Conservation (phyloP, 129 eudicot genomes). For the Solidago caesia region DNA sequence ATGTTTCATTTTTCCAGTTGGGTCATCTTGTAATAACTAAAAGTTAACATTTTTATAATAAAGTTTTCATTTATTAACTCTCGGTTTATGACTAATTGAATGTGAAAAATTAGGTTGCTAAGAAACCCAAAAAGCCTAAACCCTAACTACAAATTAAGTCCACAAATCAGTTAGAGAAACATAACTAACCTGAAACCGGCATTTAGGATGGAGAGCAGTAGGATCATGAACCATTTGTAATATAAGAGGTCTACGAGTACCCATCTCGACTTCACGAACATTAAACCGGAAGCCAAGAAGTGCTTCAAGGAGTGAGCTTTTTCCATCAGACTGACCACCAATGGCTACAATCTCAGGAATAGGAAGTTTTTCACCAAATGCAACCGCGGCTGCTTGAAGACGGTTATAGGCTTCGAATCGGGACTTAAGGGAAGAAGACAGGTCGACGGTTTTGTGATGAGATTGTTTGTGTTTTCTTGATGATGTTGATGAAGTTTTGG, state of each 20-base stretch:
- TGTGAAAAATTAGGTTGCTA: too few species aligned
- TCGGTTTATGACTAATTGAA: too few species aligned
- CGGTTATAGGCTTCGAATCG: conserved; percentile 86
- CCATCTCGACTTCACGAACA: conserved; percentile 89
- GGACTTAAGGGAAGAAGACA: conserved; percentile 42
- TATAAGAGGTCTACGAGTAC: conserved; percentile 79
- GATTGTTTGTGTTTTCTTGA: conserved; percentile 42
- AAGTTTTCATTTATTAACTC: too few species aligned
- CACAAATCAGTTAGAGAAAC: neutral
- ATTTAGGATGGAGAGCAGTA: conserved; percentile 61
- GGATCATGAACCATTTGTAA: conserved; percentile 88
- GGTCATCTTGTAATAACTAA: too few species aligned
- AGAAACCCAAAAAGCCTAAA: neutral
- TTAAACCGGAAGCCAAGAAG: conserved; percentile 83
- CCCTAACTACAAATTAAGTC: conserved; percentile 16
- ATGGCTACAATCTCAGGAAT: conserved; percentile 86
- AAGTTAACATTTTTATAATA: too few species aligned
- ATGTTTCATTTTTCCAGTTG: too few species aligned
- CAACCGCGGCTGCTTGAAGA: conserved; percentile 88
- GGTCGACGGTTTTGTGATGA: conserved; percentile 24
- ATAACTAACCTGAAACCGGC: conserved; percentile 69
- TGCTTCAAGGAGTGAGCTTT: conserved; percentile 92
- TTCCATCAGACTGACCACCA: conserved; percentile 94
- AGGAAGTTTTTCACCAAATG: conserved; percentile 87
- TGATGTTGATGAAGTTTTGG: conserved; percentile 43